Percentiles rank a stretch among this genome's conserved stretches.
Evolutionary conservation across 2,329 filamentous ascomycete genomes (phyloP).

Genomic region (Byssochlamys sp.): DNA sequence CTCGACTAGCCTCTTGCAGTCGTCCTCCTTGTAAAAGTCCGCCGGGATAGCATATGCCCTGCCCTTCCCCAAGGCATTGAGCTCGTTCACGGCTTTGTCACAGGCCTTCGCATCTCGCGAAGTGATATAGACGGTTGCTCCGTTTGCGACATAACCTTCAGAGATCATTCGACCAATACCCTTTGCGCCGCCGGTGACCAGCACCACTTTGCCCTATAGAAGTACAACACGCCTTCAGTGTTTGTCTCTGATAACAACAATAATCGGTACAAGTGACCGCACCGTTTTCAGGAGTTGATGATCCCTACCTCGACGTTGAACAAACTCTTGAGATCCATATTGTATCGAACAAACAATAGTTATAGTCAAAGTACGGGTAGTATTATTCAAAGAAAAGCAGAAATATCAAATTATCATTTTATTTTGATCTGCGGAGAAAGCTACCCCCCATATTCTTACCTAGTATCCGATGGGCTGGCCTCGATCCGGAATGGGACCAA

Average conservation of each 20-base stretch:
- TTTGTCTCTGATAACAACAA: conserved; percentile 36
- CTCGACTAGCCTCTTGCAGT: conserved; percentile 39
- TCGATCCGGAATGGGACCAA: not conserved
- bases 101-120: conserved; percentile 44
- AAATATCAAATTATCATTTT: not conserved
- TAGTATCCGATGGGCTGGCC: conserved; percentile 15
- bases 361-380: not conserved
- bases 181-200: conserved; percentile 44
- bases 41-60: conserved; percentile 43
- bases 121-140: conserved; percentile 46
- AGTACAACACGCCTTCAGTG: not conserved
- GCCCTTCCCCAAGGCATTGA: conserved; percentile 44
- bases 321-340: conserved; percentile 47
- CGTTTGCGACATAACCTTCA: conserved; percentile 45
- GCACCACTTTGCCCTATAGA: conserved; percentile 35
- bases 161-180: conserved; percentile 48
- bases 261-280: conserved; percentile 48
- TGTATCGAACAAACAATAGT: not conserved
- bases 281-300: conserved; percentile 27
- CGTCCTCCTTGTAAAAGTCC: conserved; percentile 44
- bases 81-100: conserved; percentile 36
- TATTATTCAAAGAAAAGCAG: not conserved
- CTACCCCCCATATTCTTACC: not conserved
- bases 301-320: conserved; percentile 50
- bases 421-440: not conserved